Conservation (phyloP, 768 basidiomycete genomes). For the Polyporus arcularius region DNA sequence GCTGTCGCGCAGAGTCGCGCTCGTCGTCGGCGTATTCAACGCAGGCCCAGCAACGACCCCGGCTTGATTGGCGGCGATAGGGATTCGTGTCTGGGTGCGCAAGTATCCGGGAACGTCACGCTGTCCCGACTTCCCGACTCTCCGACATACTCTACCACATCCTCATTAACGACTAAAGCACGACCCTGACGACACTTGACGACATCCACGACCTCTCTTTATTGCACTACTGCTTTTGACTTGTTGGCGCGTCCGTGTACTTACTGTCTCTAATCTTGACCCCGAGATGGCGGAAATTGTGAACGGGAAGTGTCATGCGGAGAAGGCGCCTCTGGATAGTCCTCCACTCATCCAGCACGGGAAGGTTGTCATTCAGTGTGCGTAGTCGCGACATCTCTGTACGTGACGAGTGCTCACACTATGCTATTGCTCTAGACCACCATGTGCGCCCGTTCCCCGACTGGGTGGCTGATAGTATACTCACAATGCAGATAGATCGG, state of each 20-base stretch:
- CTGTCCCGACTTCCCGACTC: not conserved
- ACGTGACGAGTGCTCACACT: not conserved
- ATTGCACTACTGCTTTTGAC: not conserved
- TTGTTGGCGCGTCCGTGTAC: not conserved
- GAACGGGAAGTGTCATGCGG: slow-evolving; percentile 38
- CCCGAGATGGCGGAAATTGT: slow-evolving; percentile 25
- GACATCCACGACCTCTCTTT: not conserved
- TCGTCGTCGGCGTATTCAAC: not conserved
- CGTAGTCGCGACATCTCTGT: slow-evolving; percentile 5
- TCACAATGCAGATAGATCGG: slow-evolving; percentile 47
- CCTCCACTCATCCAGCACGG: slow-evolving; percentile 66
- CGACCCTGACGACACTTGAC: slow-evolving; percentile 2
- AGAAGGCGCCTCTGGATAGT: slow-evolving; percentile 43
- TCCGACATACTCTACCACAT: not conserved
- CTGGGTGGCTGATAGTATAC: not conserved
- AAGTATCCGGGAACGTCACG: not conserved
- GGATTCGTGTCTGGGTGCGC: not conserved
- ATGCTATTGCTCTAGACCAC: slow-evolving; percentile 42
- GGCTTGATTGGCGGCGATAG: not conserved
- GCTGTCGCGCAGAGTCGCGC: not conserved
- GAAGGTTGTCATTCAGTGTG: slow-evolving; percentile 61
- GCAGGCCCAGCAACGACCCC: not conserved
- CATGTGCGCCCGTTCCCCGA: slow-evolving; percentile 43
- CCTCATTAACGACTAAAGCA: not conserved
- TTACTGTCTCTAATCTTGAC: not conserved